Evolutionary conservation across 306 rosid genomes (phyloP), one percentile per base, ranked within the genome.

Genomic region (Dicorynia guianensis): DNA sequence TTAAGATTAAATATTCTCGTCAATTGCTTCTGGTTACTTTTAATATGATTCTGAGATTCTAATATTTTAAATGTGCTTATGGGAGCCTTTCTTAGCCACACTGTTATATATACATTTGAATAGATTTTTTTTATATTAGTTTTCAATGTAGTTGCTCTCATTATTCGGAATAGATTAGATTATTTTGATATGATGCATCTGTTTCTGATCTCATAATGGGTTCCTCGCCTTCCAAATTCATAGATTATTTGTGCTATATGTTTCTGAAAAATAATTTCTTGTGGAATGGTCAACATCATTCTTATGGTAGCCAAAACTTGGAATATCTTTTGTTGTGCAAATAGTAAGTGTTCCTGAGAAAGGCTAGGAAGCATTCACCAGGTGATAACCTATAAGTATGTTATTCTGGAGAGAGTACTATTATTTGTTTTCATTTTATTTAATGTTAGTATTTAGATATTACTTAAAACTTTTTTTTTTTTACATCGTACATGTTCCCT

Each of bases 261-360:
- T 52, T 66, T 71, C 55, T 57, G 6, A n/a, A n/a, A 50, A 33
- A 36, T 58, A 14, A 43, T 11, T 55, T 55, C 20, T 14, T 11
- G 18, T 73, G 67, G 52, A 71, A 30, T 65, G 49, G 17, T 81
- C 19, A 56, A 71, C 42, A 49, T 35, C 54, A 25, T 82, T n/a
- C n/a, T 52, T 75, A 43, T 52, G 48, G 20, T 69, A 74, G 75
- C 72, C 83, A 76, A 81, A 81, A 66, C 33, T 15, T 78, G 34
- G 75, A 67, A 61, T 80, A 52, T 77, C 78, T 79, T 54, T 80
- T 86, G 40, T 61, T 86, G 88, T 89, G 82, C 88, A 94, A 97
- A 85, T 94, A 80, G n/a, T 94, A 75, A 94, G 92, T 81, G 97
- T 94, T 88, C 98, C 98, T 40, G 98, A 94, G 81, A 94, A 94